A percentile compares a stretch with the other conserved stretches of the same genome.
Conservation (phyloP, 257 asterid species). For the Rhazya stricta region DNA sequence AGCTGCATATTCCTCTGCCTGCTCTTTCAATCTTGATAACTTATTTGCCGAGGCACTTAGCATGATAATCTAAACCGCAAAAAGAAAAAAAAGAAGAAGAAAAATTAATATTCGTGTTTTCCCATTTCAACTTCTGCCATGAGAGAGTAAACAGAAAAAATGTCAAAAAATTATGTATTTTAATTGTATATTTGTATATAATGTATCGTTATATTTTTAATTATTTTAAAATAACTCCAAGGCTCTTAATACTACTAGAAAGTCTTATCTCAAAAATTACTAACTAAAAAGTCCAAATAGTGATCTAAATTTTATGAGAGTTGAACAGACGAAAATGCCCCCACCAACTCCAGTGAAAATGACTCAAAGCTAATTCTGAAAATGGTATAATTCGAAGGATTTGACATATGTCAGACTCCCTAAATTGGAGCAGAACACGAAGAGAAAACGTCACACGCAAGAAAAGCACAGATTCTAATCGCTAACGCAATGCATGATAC, state of each 20-base stretch:
- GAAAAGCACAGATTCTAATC: not conserved
- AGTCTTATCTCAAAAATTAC: not conserved
- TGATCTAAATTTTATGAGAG: not conserved
- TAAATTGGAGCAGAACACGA: not conserved
- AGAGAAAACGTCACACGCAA: not conserved
- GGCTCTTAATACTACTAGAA: not conserved
- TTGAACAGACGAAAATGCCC: slow-evolving; percentile 18
- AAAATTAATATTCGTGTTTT: too few species aligned
- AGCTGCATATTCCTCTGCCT: slow-evolving; percentile 97
- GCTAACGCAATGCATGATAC: not conserved
- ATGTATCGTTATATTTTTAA: too few species aligned
- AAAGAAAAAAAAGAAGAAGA: not conserved
- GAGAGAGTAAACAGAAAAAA: not conserved
- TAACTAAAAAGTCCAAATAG: not conserved
- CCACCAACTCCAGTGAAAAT: slow-evolving; percentile 51
- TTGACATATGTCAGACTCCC: slow-evolving; percentile 10
- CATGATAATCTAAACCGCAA: slow-evolving; percentile 60
- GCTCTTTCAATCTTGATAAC: slow-evolving; percentile 85
- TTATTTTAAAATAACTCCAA: too few species aligned
- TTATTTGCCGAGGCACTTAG: slow-evolving; percentile 95
- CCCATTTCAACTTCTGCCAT: not conserved
- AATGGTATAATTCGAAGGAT: not conserved
- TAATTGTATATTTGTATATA: too few species aligned
- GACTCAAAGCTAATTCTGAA: slow-evolving; percentile 11
- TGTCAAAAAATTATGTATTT: not conserved